phyloP scores from a whole-genome alignment of 176 grass and related monocot genomes.

The Avena insularis region DNA sequence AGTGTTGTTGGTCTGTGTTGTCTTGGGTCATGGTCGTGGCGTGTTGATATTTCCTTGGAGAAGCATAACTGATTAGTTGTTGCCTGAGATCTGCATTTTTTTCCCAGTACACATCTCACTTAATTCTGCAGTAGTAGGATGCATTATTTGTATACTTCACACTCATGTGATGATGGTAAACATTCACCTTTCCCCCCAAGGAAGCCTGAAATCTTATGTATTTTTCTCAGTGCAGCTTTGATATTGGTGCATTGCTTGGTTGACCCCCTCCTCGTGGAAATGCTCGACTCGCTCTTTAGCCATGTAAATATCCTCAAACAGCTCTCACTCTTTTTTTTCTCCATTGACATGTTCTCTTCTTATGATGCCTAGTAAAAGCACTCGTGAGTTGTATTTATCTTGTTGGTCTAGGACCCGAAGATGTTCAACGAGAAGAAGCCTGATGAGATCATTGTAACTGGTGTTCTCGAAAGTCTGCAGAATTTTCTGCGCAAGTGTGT shows the following conservation, averaged over 20 bases:
- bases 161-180: not conserved
- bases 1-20: not conserved
- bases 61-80: not conserved
- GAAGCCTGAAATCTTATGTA: not conserved
- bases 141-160: not conserved
- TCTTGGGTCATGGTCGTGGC: not conserved
- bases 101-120: too few relatives aligned
- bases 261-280: constrained; percentile 1
- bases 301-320: constrained; percentile 25
- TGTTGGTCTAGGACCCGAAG: constrained; percentile 42
- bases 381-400: not conserved
- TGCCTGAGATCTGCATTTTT: not conserved
- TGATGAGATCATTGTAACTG: constrained; percentile 27
- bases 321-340: not conserved
- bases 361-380: constrained; percentile 15
- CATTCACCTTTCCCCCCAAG: not conserved
- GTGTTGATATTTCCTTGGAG: not conserved
- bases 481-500: constrained; percentile 66
- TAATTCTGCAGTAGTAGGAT: not conserved
- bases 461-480: constrained; percentile 40
- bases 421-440: constrained; percentile 42
- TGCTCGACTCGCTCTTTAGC: constrained; percentile 33
- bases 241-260: not conserved
- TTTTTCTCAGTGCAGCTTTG: constrained; percentile 37
- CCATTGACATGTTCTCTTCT: not conserved